Conservation (phyloP, 1,284 basidiomycete species). For the Pulveroboletus sp. region DNA sequence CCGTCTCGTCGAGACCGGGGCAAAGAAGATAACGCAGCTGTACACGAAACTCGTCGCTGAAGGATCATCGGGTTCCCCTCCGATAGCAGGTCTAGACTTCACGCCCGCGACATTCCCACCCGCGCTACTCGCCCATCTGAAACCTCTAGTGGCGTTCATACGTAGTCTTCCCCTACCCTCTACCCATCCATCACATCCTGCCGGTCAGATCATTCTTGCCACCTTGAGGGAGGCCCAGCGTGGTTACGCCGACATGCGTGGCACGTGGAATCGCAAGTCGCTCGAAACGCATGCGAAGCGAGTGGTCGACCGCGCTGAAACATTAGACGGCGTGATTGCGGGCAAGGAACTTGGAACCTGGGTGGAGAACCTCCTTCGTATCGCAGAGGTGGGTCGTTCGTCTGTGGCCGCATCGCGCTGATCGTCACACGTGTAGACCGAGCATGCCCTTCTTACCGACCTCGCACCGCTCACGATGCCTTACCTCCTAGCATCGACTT, state of each 20-base stretch:
- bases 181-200: slow-evolving; percentile 77
- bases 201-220: slow-evolving; percentile 55
- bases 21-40: slow-evolving; percentile 72
- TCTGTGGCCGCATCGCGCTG: background rate
- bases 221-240: slow-evolving; percentile 71
- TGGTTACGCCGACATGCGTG: slow-evolving; percentile 82
- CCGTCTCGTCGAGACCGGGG: slow-evolving; percentile 72
- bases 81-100: slow-evolving; percentile 54
- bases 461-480: slow-evolving; percentile 55
- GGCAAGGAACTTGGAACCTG: slow-evolving; percentile 68
- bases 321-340: slow-evolving; percentile 54
- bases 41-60: slow-evolving; percentile 81
- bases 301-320: slow-evolving; percentile 63
- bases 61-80: slow-evolving; percentile 66
- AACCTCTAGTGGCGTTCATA: slow-evolving; percentile 62
- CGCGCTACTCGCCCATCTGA: slow-evolving; percentile 48
- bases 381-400: slow-evolving; percentile 52
- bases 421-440: slow-evolving; percentile 31
- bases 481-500: slow-evolving; percentile 50
- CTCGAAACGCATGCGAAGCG: slow-evolving; percentile 66
- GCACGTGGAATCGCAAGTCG: slow-evolving; percentile 68
- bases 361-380: slow-evolving; percentile 55
- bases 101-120: slow-evolving; percentile 51
- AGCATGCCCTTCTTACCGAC: slow-evolving; percentile 58
- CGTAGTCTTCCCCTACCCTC: slow-evolving; percentile 67